phyloP scores from a whole-genome alignment of 176 grass and related monocot genomes.

The Oryza longistaminata region DNA sequence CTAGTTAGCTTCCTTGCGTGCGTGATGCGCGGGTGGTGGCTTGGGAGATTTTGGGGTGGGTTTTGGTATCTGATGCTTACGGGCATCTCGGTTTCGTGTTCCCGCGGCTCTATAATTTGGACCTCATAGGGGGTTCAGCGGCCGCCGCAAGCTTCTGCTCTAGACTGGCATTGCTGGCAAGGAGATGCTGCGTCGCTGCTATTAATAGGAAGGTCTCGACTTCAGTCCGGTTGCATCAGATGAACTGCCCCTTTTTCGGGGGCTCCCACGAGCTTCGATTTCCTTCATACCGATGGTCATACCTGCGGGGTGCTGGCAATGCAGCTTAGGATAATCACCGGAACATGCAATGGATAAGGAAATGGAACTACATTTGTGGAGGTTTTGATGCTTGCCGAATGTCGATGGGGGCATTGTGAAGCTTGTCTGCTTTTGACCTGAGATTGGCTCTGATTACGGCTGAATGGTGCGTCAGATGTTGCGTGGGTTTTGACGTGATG shows the following conservation, averaged over 20 bases:
- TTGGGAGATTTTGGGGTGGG: conserved; percentile 32
- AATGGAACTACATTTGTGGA: conserved; percentile 7
- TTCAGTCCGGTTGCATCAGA: neutral
- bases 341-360: neutral
- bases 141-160: neutral
- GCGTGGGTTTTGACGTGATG: neutral
- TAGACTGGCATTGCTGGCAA: neutral
- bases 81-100: conserved; percentile 24
- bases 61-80: conserved; percentile 44
- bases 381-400: neutral
- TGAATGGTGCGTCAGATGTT: neutral
- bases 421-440: neutral
- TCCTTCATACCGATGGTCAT: neutral
- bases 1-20: conserved; percentile 39
- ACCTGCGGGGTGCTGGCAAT: conserved; percentile 20
- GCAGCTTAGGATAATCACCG: conserved; percentile 25
- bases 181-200: neutral
- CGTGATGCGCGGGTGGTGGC: neutral
- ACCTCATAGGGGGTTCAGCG: conserved; percentile 20
- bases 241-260: neutral
- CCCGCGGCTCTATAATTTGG: neutral
- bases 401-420: neutral
- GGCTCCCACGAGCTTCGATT: neutral
- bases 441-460: neutral
- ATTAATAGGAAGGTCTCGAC: conserved; percentile 29